phyloP scores from a whole-genome alignment of 2,329 filamentous ascomycete genomes.

The Nemania sp. region DNA sequence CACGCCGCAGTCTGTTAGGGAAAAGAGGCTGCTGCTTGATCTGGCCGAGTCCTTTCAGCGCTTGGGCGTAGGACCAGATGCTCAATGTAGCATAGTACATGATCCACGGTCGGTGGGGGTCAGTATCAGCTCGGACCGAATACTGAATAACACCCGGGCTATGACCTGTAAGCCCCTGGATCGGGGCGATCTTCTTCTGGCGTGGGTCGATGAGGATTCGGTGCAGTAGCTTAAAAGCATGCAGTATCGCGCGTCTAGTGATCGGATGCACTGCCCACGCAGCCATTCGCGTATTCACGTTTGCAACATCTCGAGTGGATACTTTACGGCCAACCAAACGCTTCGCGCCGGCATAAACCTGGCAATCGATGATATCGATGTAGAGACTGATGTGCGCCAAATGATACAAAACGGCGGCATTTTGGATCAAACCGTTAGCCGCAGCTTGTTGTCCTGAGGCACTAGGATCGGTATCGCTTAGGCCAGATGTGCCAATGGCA shows the following conservation, averaged over 20 bases:
- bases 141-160: slow-evolving; percentile 58
- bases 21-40: slow-evolving; percentile 51
- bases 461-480: slow-evolving; percentile 44
- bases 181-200: slow-evolving; percentile 35
- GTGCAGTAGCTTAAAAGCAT: slow-evolving; percentile 79
- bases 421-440: slow-evolving; percentile 70
- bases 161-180: slow-evolving; percentile 31
- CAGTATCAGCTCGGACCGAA: slow-evolving; percentile 74
- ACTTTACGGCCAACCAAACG: slow-evolving; percentile 79
- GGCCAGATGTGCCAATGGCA: slow-evolving; percentile 55
- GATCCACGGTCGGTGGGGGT: slow-evolving; percentile 88
- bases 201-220: slow-evolving; percentile 69
- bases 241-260: slow-evolving; percentile 81
- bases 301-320: slow-evolving; percentile 73
- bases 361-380: slow-evolving; percentile 86
- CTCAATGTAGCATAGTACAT: slow-evolving; percentile 85
- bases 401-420: slow-evolving; percentile 79
- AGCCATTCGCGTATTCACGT: slow-evolving; percentile 75
- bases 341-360: slow-evolving; percentile 82
- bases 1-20: slow-evolving; percentile 26
- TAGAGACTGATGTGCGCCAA: slow-evolving; percentile 88
- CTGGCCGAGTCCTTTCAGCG: slow-evolving; percentile 63
- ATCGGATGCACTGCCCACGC: slow-evolving; percentile 76
- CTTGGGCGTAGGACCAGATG: slow-evolving; percentile 87
- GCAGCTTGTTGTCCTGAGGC: slow-evolving; percentile 56